Base-by-base conservation (phyloP, 257 asterid species). In the Forsythia suspensa region DNA sequence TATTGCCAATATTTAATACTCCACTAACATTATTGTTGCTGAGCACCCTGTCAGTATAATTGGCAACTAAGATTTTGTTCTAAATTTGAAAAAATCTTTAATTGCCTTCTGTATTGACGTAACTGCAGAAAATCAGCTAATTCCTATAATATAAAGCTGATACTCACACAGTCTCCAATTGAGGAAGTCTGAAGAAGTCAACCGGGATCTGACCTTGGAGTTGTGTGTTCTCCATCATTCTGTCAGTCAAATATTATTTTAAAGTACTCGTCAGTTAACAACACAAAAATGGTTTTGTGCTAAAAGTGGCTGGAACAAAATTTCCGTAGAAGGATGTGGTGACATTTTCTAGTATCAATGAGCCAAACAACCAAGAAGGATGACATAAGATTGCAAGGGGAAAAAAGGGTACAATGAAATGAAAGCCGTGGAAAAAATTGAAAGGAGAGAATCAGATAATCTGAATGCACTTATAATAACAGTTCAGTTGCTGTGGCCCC, bases 131-230 rank as follows among this genome's bases (percentile, higher is more conserved):
- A 18, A 29, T 29, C 8, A 36, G 24, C 2, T 42, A 80, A 59
- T n/a, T 74, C 38, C 1, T 24, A 61, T 9, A 4, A 37, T 48
- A 74, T 65, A 51, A 63, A 75, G 37, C 59, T 6, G 57, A 55
- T 16, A 86, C 96, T 91, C 82, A 94, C 98, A 92, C 76, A 15
- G 91, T 87, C 89, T 92, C 88, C 80, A 94, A 66, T 72, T 91
- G 90, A 75, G 95, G 93, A 81, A 85, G 91, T 77, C 78, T 41
- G 82, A 92, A 92, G 71, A 90, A 76, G 68, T 51, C 73, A 37
- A 73, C 86, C 0, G 98, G 97, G 68, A 94, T 84, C 80, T 76
- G 79, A 78, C 94, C 98, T 80, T 83, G 73, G 73, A 94, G 90
- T 41, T 34, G 77, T 18, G 97, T 86, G 66, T 87, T 84, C 70